Evolutionary conservation across 2,329 filamentous ascomycete species (phyloP), one percentile per base, ranked within the genome.

Genomic region (Plectosphaerella cucumerina): DNA sequence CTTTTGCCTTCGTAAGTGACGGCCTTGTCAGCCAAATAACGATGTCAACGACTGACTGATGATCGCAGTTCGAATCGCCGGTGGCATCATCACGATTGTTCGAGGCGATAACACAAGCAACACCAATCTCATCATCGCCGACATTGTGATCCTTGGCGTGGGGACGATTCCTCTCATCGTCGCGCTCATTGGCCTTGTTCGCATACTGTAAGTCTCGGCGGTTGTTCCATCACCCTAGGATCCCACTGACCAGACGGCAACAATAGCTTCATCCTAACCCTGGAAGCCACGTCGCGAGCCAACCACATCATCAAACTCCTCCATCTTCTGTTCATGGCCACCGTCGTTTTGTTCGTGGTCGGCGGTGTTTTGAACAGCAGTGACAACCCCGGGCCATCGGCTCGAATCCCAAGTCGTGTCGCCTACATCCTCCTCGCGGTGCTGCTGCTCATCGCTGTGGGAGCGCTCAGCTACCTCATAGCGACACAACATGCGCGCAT

Each of bases 161-260:
- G 63, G 63, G 26, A 58, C 62, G 4, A 56, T 65, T 5, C 59
- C 62, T 9, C 55, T 65, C 6, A 52, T 64, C 12, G 48, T 63
- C 8, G 57, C 61, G 12, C 50, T 58, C 9, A 37, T 62, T 12
- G 63, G 62, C 9, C 53, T 64, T 23, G 58, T 58, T 8, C 58
- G 62, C 41, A 49, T 63, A 48, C 54, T 63, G 63, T 63, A 56
- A 44, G 61, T 48, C 12, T 42, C 6, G 9, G 17, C 9, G 15
- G 4, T n/a, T 39, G 35, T n/a, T 17, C 22, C 2, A 6, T 33
- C 15, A 8, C 12, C 26, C 44, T 17, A 4, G 26, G 1, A 46
- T 2, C 14, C 14, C 4, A 5, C 26, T 21, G 10, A 22, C 35
- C 8, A 3, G 6, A 11, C 26, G 2, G 2, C 26, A 8, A 31